These are phyloP conservation scores for Cryptosporidium parvum DNA, from an alignment of 169 alveolate species.

Conservation along the genomic window DNA sequence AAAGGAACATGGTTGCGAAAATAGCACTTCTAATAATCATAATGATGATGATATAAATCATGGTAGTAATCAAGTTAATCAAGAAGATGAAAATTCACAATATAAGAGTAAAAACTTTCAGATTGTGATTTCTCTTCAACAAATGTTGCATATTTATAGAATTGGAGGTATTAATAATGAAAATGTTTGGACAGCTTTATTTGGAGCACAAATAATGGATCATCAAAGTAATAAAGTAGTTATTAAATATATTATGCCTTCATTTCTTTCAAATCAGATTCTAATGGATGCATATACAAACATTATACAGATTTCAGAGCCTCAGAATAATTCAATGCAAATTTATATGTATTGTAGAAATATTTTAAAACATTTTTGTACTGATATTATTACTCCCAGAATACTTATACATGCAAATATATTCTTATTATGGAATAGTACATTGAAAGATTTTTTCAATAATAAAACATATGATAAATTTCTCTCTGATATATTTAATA, in stretches of 20 bases:
- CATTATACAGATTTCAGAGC: constrained; percentile 29
- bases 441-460: constrained; percentile 26
- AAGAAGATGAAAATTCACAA: neutral
- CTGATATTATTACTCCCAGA: constrained; percentile 59
- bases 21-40: neutral
- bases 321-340: constrained; percentile 54
- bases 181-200: constrained; percentile 72
- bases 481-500: constrained; percentile 9
- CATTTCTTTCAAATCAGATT: constrained; percentile 45
- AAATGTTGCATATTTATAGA: constrained; percentile 25
- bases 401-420: constrained; percentile 65
- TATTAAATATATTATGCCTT: constrained; percentile 22
- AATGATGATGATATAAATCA: neutral
- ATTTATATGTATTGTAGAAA: constrained; percentile 58
- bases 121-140: constrained; percentile 35
- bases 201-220: constrained; percentile 14
- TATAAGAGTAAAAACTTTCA: neutral
- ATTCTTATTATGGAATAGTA: constrained; percentile 56
- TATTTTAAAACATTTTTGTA: constrained; percentile 35
- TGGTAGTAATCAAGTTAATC: no score
- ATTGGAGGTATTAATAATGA: constrained; percentile 63
- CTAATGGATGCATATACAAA: constrained; percentile 59
- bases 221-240: neutral
- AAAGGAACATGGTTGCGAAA: neutral
- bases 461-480: constrained; percentile 16